Percentiles rank a stretch among this genome's conserved stretches.
Conservation (phyloP, 164 flowering plant species). For the Cinnamomum chago region DNA sequence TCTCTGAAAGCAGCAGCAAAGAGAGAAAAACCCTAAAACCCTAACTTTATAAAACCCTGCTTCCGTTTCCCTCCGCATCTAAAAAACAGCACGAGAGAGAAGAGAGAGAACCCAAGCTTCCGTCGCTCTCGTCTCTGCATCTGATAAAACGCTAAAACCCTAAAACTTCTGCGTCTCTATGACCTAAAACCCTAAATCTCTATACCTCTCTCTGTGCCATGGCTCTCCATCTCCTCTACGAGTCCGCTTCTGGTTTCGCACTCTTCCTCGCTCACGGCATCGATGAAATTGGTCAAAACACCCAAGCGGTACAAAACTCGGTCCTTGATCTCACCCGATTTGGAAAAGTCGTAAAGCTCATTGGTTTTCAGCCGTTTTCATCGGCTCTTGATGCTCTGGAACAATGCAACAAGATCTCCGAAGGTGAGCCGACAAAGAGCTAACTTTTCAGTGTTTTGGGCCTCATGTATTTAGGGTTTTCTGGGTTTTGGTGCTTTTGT, state of each 20-base stretch:
- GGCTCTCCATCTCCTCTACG: conserved; percentile 65
- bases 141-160: too few species aligned
- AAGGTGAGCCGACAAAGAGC: conserved; percentile 43
- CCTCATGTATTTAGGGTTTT: too few species aligned
- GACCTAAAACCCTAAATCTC: too few species aligned
- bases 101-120: too few species aligned
- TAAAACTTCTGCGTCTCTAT: too few species aligned
- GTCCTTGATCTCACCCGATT: conserved; percentile 72
- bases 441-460: background rate
- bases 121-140: too few species aligned
- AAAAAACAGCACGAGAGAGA: too few species aligned
- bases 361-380: conserved; percentile 68
- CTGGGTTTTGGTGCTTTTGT: background rate
- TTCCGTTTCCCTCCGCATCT: too few species aligned
- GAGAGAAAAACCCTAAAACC: too few species aligned
- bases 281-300: conserved; percentile 88
- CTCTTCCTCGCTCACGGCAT: conserved; percentile 68
- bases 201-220: conserved; percentile 14
- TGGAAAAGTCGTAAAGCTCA: conserved; percentile 82
- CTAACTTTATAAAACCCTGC: too few species aligned
- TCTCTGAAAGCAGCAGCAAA: too few species aligned
- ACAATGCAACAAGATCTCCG: conserved; percentile 83
- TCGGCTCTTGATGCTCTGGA: conserved; percentile 91
- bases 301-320: conserved; percentile 75
- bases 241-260: conserved; percentile 69